Conservation (phyloP, 108 stramenopile species). For the Craspedostauros australis region DNA sequence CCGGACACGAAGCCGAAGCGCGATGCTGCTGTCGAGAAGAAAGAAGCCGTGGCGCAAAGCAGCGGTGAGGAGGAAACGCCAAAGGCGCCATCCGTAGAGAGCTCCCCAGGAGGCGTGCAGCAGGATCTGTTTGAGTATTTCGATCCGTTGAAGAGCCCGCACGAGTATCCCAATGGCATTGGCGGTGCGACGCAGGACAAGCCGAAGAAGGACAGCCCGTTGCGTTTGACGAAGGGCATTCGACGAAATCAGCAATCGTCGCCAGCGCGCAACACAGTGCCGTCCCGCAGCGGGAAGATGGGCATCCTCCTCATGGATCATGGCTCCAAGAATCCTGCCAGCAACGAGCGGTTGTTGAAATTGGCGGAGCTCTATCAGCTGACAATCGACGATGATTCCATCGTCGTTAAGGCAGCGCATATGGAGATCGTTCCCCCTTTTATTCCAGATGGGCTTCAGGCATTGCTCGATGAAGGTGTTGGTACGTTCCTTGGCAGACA, state of each 20-base stretch:
- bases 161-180: constrained; percentile 69
- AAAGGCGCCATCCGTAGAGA: background rate
- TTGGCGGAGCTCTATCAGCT: constrained; percentile 68
- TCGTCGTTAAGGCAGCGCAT: constrained; percentile 74
- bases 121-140: constrained; percentile 53
- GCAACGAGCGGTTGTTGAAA: constrained; percentile 69
- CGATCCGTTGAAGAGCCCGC: constrained; percentile 76
- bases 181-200: too few species aligned
- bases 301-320: constrained; percentile 91
- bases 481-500: constrained; percentile 4
- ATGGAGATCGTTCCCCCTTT: constrained; percentile 89
- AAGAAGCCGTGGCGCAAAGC: background rate
- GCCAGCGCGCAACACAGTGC: too few species aligned
- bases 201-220: too few species aligned
- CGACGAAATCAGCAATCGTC: constrained; percentile 2
- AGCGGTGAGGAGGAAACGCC: background rate
- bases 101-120: background rate
- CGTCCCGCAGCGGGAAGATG: too few species aligned
- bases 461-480: constrained; percentile 43
- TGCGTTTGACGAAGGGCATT: too few species aligned
- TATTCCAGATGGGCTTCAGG: constrained; percentile 63
- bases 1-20: constrained; percentile 15
- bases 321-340: constrained; percentile 68
- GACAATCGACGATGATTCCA: constrained; percentile 4
- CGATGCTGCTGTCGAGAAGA: too few species aligned